These are phyloP conservation scores for Pichia gijzeniarum DNA, from an alignment of 805 yeast species.

Conservation along the genomic window DNA sequence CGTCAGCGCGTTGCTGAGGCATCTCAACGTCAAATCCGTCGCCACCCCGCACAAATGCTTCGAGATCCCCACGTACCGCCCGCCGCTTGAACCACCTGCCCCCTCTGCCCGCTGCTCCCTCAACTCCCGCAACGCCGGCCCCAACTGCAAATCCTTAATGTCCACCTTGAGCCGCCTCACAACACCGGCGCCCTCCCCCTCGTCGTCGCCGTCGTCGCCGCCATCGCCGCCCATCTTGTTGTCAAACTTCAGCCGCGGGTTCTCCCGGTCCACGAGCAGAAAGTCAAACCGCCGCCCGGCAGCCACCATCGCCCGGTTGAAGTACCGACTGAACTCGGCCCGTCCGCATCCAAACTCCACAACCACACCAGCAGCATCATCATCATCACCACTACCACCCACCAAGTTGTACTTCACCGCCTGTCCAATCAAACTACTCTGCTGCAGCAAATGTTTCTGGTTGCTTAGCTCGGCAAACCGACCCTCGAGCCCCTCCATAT, in stretches of 20 bases:
- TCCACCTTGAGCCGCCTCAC: slow-evolving; percentile 57
- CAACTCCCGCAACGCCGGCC: slow-evolving; percentile 33
- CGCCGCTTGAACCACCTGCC: too few species aligned
- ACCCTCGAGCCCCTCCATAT: slow-evolving; percentile 30
- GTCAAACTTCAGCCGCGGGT: slow-evolving; percentile 75
- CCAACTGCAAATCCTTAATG: slow-evolving; percentile 66
- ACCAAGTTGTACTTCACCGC: slow-evolving; percentile 40
- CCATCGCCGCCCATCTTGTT: slow-evolving; percentile 55
- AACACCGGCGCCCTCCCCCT: slow-evolving; percentile 2
- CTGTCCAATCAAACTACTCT: slow-evolving; percentile 71
- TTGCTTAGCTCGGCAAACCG: slow-evolving; percentile 47
- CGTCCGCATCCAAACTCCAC: slow-evolving; percentile 90
- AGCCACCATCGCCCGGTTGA: slow-evolving; percentile 32
- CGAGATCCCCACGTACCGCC: slow-evolving; percentile 53
- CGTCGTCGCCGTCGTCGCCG: slow-evolving; percentile 18
- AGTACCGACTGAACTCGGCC: slow-evolving; percentile 71
- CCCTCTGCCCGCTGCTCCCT: too few species aligned
- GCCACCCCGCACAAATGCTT: slow-evolving; percentile 94
- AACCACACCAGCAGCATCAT: slow-evolving; percentile 29
- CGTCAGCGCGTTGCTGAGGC: slow-evolving; percentile 32
- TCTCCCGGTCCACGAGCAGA: slow-evolving; percentile 69
- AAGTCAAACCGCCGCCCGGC: slow-evolving; percentile 24
- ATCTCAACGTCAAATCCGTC: slow-evolving; percentile 74
- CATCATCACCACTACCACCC: slow-evolving; percentile 17
- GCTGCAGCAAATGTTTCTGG: slow-evolving; percentile 77